Percentiles rank a stretch among this genome's conserved stretches.
Evolutionary conservation across 140 eudicot species (phyloP).

Genomic region (Oenanthe javanica): DNA sequence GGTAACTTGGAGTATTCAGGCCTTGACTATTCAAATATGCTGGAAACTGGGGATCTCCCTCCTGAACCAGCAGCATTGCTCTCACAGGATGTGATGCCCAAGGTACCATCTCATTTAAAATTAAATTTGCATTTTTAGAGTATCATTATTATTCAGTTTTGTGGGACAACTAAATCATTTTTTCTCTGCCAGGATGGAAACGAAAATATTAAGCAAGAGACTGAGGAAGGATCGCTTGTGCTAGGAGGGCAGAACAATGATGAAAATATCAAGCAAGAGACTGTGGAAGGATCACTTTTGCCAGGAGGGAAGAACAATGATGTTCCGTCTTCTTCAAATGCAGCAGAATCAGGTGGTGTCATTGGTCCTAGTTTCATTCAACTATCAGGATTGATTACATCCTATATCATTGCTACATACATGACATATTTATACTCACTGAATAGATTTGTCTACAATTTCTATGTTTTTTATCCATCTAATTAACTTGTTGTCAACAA

Average conservation of each 20-base stretch:
- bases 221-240: constrained; percentile 14
- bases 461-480: too few species aligned
- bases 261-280: constrained; percentile 17
- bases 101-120: background rate
- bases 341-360: constrained; percentile 24
- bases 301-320: constrained; percentile 26
- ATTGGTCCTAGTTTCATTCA: background rate
- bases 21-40: constrained; percentile 27
- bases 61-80: constrained; percentile 25
- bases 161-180: background rate
- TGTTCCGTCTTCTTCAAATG: constrained; percentile 14
- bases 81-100: constrained; percentile 22
- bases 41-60: constrained; percentile 24
- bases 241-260: constrained; percentile 22
- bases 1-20: constrained; percentile 25
- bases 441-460: too few species aligned
- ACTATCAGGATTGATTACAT: background rate
- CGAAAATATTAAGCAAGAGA: constrained; percentile 17
- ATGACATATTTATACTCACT: background rate
- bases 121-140: background rate
- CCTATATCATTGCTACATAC: background rate
- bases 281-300: constrained; percentile 17
- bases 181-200: background rate
- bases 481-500: background rate
- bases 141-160: background rate